Evolutionary conservation across 2,329 filamentous ascomycete genomes (phyloP).

Genomic region (Aspergillus sp.): DNA sequence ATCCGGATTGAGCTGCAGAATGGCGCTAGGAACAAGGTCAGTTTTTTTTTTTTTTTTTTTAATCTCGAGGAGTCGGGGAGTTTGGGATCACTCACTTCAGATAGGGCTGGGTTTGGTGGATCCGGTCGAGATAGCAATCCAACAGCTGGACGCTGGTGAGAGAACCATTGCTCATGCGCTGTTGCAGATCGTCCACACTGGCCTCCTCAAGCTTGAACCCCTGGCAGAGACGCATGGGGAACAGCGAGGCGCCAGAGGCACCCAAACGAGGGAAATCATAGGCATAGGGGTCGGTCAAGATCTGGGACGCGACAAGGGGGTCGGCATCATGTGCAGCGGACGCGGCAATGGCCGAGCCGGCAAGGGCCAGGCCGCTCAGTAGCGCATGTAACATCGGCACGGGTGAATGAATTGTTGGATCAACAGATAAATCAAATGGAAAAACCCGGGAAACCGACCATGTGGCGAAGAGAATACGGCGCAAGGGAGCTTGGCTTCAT

Average conservation of each 20-base stretch:
- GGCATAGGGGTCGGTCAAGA: constrained; percentile 26
- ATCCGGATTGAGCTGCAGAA: constrained; percentile 69
- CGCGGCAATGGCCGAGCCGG: constrained; percentile 10
- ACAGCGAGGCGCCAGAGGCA: constrained; percentile 39
- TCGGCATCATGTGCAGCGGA: too few relatives aligned
- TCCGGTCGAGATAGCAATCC: constrained; percentile 61
- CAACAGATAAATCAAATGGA: too few relatives aligned
- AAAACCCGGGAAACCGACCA: too few relatives aligned
- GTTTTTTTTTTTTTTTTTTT: too few relatives aligned
- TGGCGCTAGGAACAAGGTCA: constrained; percentile 20
- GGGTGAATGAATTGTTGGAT: too few relatives aligned
- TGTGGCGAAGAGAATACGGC: too few relatives aligned
- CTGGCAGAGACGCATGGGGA: constrained; percentile 63
- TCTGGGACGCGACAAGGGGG: constrained; percentile 30
- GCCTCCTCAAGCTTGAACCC: constrained; percentile 65
- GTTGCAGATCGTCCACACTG: constrained; percentile 66
- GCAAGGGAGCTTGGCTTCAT: too few relatives aligned
- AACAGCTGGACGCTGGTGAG: constrained; percentile 60
- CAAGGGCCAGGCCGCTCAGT: constrained; percentile 19
- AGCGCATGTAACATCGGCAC: constrained; percentile 13
- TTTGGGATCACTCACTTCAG: constrained; percentile 49
- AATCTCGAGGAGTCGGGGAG: background rate
- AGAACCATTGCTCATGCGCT: constrained; percentile 51
- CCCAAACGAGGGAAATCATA: constrained; percentile 40
- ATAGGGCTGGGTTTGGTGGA: constrained; percentile 62